These are phyloP conservation scores for Seminavis robusta DNA, from an alignment of 108 stramenopile genomes.

Conservation along the genomic window DNA sequence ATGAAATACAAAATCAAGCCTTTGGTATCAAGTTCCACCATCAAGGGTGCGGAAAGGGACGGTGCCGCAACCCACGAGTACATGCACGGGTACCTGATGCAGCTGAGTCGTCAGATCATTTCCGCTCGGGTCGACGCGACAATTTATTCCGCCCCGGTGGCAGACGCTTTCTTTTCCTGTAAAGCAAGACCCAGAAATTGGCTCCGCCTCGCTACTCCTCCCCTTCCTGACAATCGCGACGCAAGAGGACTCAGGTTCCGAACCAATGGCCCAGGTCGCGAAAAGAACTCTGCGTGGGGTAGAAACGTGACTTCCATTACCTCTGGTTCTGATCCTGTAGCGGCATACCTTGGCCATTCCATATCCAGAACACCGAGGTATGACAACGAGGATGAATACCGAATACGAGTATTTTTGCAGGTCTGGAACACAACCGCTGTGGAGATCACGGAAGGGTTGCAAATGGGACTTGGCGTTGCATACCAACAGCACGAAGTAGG, in stretches of 20 bases:
- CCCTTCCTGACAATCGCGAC: conserved; percentile 21
- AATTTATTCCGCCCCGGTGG: conserved; percentile 23
- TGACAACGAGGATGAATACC: conserved; percentile 49
- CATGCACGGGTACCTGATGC: conserved; percentile 31
- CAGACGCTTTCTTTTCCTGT: conserved; percentile 4
- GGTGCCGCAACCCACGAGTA: too few species aligned
- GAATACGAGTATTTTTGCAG: conserved; percentile 30
- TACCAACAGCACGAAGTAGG: too few species aligned
- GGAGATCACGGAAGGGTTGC: conserved; percentile 40
- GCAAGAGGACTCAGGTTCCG: conserved; percentile 4
- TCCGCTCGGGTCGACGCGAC: conserved; percentile 21
- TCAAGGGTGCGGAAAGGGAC: background rate
- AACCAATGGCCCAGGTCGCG: conserved; percentile 2
- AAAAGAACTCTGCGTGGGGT: conserved; percentile 26
- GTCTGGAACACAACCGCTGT: conserved; percentile 39
- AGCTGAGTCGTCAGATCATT: conserved; percentile 39
- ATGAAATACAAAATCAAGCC: conserved; percentile 19
- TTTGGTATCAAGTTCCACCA: conserved; percentile 2
- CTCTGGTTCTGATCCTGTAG: conserved; percentile 43
- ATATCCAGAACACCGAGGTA: conserved; percentile 28
- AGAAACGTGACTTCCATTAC: conserved; percentile 13
- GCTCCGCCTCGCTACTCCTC: conserved; percentile 30
- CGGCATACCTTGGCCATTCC: conserved; percentile 25
- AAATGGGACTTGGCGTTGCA: conserved; percentile 44
- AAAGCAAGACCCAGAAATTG: conserved; percentile 28